Percentiles rank a stretch among this genome's conserved stretches.
Conservation (phyloP, 2,329 filamentous ascomycete species). For the Sphaerostilbella broomeana region DNA sequence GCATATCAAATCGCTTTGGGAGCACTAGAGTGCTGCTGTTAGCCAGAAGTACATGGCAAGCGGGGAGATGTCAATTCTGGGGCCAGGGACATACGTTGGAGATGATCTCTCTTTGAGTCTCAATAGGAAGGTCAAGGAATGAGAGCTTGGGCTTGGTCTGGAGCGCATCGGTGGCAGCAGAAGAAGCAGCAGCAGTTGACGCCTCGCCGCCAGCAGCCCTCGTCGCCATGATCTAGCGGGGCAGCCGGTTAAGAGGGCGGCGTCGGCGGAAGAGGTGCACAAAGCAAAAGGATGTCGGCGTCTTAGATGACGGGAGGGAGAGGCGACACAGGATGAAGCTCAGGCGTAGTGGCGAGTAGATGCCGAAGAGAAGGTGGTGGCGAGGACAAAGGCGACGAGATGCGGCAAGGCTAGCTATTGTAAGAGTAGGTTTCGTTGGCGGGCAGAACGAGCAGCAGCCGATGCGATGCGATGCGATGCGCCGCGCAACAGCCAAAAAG, state of each 20-base stretch:
- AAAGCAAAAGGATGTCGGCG: background rate
- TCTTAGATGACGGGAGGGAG: background rate
- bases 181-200: slow-evolving; percentile 5
- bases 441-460: background rate
- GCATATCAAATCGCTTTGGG: slow-evolving; percentile 47
- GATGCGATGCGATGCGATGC: background rate
- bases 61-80: background rate
- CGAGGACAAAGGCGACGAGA: background rate
- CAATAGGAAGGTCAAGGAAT: slow-evolving; percentile 39
- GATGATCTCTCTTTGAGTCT: slow-evolving; percentile 44
- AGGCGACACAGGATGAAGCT: background rate
- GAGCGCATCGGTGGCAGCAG: background rate
- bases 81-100: slow-evolving; percentile 33
- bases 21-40: slow-evolving; percentile 34
- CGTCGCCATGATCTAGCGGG: slow-evolving; percentile 28
- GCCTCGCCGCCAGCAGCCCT: slow-evolving; percentile 26
- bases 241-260: slow-evolving; percentile 8
- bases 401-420: background rate
- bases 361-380: background rate
- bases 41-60: slow-evolving; percentile 7
- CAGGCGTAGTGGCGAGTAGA: too few species aligned
- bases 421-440: background rate
- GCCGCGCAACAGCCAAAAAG: too few species aligned
- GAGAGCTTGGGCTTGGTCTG: slow-evolving; percentile 16
- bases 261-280: slow-evolving; percentile 4